Evolutionary conservation across 2,329 filamentous ascomycete genomes (phyloP), one percentile per base, ranked within the genome.

Genomic region (Beauveria caledonica): DNA sequence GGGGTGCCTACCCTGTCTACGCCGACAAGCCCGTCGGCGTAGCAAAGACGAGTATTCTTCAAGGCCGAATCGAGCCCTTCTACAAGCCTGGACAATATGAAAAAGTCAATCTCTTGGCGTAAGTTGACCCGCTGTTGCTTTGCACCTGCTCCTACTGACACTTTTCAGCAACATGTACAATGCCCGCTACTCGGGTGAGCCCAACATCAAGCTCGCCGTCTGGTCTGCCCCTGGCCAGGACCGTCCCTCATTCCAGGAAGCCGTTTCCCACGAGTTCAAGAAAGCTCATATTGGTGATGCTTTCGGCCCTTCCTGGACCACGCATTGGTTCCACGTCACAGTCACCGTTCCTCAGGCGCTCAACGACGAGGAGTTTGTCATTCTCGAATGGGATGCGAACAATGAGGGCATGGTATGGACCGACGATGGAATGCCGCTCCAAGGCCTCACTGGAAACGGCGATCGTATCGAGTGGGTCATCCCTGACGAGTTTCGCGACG

Each of bases 361-460:
- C 68, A 77, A 74, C 27, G 77, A 91, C 64, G 90, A 94, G 68
- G 85, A 92, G 66, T 86, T 89, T 51, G 80, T 99, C n/a, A 92
- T 97, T 74, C 86, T 97, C 61, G 92, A 96, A 68, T 99, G 94
- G 93, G 93, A 99, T 75, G 88, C 89, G 42, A 88, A 90, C 76
- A 96, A 92, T 67, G 94, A 99, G 76, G 94, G 90, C n/a, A 77
- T 97, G 73, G 85, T 99, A 49, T 99, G 92, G 91, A 89, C 88
- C 0, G 86, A 93, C 62, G 85, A 96, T 64, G 94, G 94, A n/a
- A 84, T 89, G 62, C 91, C 92, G 3, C 79, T 97, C 33, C 94
- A 99, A 73, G 94, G 94, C 15, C 77, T 99, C 67, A 97, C 92
- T 0, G 94, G 94, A 19, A 88, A 88, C 60, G 90, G 90, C 45